Base-by-base conservation (phyloP, 108 stramenopile genomes). In the Fragilariopsis cylindrus region DNA sequence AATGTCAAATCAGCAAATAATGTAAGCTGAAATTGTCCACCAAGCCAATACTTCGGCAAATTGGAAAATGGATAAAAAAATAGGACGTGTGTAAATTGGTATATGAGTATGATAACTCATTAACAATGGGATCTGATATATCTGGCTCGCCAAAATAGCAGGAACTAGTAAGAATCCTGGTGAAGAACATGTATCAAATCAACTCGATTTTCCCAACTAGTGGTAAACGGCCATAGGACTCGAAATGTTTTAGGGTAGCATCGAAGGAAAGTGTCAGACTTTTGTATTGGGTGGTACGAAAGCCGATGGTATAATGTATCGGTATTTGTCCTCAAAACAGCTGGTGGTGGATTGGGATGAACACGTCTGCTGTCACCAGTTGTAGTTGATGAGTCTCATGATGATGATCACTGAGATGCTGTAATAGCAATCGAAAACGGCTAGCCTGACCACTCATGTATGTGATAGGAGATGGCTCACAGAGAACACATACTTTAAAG, bases 361-460 rank as follows among this genome's bases (percentile, higher is more conserved):
- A 60, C 43, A 40, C 76, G 45, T 97, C 96, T 15, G 90, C 81
- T 0, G 96, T 97, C 1, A 96, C 43, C 53, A 97, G 81, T 7
- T 90, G 89, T 5, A 89, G 86, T 60, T 92, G 78, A 56, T 84
- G 52, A 3, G 70, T 55, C 41, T 63, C 15, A 40, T n/a, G 11
- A 12, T 8, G 16, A 30, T 65, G 45, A 7, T 74, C 47, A 16
- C 62, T 68, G 48, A 95, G 74, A 73, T 83, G 86, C 7, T 82
- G 81, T 39, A 96, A 80, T 80, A 96, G 87, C 71, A 92, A 92
- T 44, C 88, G 88, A 86, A 95, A 96, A 44, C 96, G 92, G 68
- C 92, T 94, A 80, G 95, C 76, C 65, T 96, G 94, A 8, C 96
- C 96, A 56, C 90, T 92, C 15, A 94, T 78, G 76, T 94, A 90